A percentile compares a stretch with the other conserved stretches of the same genome.
Conservation (phyloP, 495 filamentous ascomycete genomes). For the Aspergillus incahuasiensis region DNA sequence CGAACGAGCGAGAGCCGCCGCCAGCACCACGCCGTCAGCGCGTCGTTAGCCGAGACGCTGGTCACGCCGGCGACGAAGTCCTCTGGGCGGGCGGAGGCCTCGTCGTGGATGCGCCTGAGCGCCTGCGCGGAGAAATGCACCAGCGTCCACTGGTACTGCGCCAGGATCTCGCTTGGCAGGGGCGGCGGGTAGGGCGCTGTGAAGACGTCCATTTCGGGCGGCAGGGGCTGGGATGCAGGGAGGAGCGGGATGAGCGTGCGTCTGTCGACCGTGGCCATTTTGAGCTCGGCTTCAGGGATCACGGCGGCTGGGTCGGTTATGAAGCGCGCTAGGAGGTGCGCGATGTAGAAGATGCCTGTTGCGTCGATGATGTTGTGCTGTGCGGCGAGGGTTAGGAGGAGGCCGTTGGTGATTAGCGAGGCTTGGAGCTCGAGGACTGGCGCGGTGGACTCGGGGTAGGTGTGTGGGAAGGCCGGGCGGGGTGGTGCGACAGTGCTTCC, state of each 20-base stretch:
- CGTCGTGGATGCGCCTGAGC: conserved; percentile 16
- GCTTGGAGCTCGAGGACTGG: conserved; percentile 30
- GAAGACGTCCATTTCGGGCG: background rate
- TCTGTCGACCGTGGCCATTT: conserved; percentile 32
- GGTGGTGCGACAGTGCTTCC: conserved; percentile 18
- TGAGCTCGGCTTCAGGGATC: conserved; percentile 14
- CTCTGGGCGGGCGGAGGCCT: conserved; percentile 12
- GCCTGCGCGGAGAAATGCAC: conserved; percentile 20
- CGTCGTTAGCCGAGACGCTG: conserved; percentile 46
- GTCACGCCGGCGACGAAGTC: conserved; percentile 1
- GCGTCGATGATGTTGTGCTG: conserved; percentile 44
- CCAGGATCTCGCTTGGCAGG: background rate
- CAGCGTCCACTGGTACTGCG: conserved; percentile 17
- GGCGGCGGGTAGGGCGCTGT: background rate
- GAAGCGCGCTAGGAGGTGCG: conserved; percentile 22
- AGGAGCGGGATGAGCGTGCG: conserved; percentile 25
- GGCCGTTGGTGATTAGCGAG: conserved; percentile 33
- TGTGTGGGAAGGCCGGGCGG: conserved; percentile 27
- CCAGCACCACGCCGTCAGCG: conserved; percentile 49
- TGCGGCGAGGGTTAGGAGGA: conserved; percentile 25
- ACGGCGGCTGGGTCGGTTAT: conserved; percentile 11
- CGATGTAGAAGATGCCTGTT: conserved; percentile 31
- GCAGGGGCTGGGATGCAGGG: conserved; percentile 20
- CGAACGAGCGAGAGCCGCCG: conserved; percentile 20
- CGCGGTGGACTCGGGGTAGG: conserved; percentile 25